phyloP scores from a whole-genome alignment of 768 basidiomycete species.

The Megacollybia marginata region DNA sequence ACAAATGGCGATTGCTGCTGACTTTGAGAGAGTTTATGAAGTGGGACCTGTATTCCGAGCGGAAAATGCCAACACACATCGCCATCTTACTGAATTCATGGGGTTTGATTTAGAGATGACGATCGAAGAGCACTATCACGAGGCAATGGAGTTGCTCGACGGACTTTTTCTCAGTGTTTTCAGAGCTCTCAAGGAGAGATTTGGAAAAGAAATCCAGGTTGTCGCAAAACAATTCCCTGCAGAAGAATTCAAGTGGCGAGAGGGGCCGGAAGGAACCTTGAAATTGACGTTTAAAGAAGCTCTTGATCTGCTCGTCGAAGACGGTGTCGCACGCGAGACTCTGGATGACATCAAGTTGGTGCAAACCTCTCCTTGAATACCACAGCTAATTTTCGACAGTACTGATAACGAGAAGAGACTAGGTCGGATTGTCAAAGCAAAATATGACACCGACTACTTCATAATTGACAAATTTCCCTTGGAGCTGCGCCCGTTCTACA shows the following conservation, averaged over 20 bases:
- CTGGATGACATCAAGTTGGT: constrained; percentile 84
- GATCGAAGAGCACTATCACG: constrained; percentile 98
- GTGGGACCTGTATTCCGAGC: constrained; percentile 96
- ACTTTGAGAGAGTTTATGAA: constrained; percentile 97
- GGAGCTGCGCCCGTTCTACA: constrained; percentile 95
- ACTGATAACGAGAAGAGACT: constrained; percentile 95
- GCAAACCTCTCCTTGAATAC: not conserved
- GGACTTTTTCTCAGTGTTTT: constrained; percentile 83
- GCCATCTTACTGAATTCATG: constrained; percentile 97
- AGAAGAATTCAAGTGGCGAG: constrained; percentile 93
- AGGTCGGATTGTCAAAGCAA: constrained; percentile 81
- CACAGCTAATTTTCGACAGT: constrained; percentile 31
- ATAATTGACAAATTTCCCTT: constrained; percentile 99
- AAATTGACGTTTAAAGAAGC: constrained; percentile 84
- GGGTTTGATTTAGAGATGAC: constrained; percentile 99
- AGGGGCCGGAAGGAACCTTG: constrained; percentile 83
- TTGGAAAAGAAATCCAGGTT: constrained; percentile 73
- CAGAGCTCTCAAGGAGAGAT: constrained; percentile 69
- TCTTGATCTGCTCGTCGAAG: constrained; percentile 77
- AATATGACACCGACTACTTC: constrained; percentile 97
- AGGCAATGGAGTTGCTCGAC: constrained; percentile 91
- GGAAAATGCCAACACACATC: constrained; percentile 94
- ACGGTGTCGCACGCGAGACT: constrained; percentile 70
- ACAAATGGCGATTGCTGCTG: constrained; percentile 98
- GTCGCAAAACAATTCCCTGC: constrained; percentile 87